A percentile compares a stretch with the other conserved stretches of the same genome.
Evolutionary conservation across 2,329 filamentous ascomycete genomes (phyloP).

Genomic region (Lecanicillium sp.): DNA sequence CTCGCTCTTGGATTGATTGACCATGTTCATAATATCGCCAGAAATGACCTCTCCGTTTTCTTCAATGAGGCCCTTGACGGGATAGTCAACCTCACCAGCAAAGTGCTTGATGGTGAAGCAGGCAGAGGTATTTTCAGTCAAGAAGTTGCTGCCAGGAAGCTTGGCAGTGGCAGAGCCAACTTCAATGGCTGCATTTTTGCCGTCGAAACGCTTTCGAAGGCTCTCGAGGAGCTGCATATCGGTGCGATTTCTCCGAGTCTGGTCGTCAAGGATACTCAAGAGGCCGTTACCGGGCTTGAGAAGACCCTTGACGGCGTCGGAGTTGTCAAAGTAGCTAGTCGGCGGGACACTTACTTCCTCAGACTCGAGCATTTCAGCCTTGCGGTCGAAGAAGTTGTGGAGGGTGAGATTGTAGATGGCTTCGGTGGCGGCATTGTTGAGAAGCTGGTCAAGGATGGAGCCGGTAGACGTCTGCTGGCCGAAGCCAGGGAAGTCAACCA

Average conservation of each 20-base stretch:
- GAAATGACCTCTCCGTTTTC: slow-evolving; percentile 96
- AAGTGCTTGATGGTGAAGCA: slow-evolving; percentile 91
- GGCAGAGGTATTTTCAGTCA: slow-evolving; percentile 70
- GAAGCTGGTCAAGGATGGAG: slow-evolving; percentile 80
- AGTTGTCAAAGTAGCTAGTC: slow-evolving; percentile 97
- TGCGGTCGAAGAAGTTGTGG: slow-evolving; percentile 92
- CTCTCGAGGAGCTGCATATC: slow-evolving; percentile 89
- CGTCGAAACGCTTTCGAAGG: slow-evolving; percentile 84
- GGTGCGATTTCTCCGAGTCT: slow-evolving; percentile 79
- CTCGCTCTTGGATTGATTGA: slow-evolving; percentile 77
- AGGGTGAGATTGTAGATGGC: slow-evolving; percentile 87
- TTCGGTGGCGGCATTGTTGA: slow-evolving; percentile 91
- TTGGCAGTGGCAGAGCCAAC: slow-evolving; percentile 67
- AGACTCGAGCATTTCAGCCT: slow-evolving; percentile 85
- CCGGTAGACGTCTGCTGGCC: slow-evolving; percentile 74
- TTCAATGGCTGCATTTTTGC: slow-evolving; percentile 84
- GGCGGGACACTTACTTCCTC: slow-evolving; percentile 87
- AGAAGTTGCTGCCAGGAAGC: slow-evolving; percentile 82
- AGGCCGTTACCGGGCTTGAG: slow-evolving; percentile 90
- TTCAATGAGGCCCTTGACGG: slow-evolving; percentile 77
- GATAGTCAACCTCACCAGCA: slow-evolving; percentile 93
- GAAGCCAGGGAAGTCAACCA: slow-evolving; percentile 96
- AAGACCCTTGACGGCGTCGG: slow-evolving; percentile 83
- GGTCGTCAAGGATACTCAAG: slow-evolving; percentile 90
- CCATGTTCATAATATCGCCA: slow-evolving; percentile 88